Conservation (phyloP, 306 rosid species). For the Vachellia collinsii region DNA sequence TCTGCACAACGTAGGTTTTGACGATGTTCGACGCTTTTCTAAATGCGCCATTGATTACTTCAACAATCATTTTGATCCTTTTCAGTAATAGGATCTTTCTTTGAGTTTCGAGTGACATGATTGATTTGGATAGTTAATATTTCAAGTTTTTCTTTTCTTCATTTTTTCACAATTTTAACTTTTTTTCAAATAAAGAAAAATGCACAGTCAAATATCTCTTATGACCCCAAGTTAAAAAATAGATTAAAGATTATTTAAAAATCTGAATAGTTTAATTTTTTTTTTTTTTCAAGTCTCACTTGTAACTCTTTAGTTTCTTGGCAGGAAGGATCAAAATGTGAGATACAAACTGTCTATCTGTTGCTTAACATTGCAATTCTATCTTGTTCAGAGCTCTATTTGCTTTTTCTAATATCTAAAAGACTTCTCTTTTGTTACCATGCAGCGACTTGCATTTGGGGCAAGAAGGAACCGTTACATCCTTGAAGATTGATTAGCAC, state of each 20-base stretch:
- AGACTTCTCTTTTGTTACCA: constrained; percentile 24
- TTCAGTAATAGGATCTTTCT: background rate
- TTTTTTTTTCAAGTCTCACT: background rate
- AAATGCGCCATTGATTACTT: background rate
- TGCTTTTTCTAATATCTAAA: background rate
- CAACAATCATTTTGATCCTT: background rate
- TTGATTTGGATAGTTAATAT: background rate
- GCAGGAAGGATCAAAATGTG: background rate
- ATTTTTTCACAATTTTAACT: too few species aligned
- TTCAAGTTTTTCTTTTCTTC: background rate
- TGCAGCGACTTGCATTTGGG: constrained; percentile 92
- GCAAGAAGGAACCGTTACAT: constrained; percentile 86
- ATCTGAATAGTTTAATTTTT: background rate
- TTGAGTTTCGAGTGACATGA: background rate
- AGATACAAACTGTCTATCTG: background rate
- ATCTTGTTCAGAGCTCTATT: background rate
- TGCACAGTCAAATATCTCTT: background rate
- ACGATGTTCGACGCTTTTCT: background rate
- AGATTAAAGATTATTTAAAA: background rate
- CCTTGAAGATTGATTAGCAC: constrained; percentile 70
- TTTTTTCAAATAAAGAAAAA: background rate
- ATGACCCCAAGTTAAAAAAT: background rate
- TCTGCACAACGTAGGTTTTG: background rate
- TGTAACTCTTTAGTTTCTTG: background rate
- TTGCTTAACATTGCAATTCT: constrained; percentile 6